Base-by-base conservation (phyloP, 805 yeast genomes). In the Monosporozyma solicola region DNA sequence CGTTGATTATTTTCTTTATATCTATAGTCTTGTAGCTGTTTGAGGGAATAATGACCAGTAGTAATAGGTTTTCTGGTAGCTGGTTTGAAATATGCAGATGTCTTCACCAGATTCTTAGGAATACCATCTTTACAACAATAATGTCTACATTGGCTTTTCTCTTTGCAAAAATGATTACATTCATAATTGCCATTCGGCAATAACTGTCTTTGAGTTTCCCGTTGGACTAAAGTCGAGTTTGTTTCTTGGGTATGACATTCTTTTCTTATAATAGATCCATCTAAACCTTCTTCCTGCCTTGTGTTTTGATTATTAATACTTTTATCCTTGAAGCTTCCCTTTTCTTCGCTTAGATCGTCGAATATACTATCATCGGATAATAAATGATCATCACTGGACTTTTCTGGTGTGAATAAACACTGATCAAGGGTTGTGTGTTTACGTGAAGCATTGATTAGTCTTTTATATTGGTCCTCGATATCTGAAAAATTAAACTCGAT, bases 41-140 rank as follows among this genome's bases (percentile, higher is more conserved):
- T 37, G 8, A n/a, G n/a, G n/a, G 41, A 37, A 37, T n/a, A 37
- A 15, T 16, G 41, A 3, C 10, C 10, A 7, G 5, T 11, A 4
- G 22, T 37, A n/a, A 16, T n/a, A 5, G 20, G 10, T 16, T n/a
- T 16, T 4, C 10, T 8, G 9, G 6, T 16, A 15, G 16, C 5
- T 6, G 11, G 45, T 16, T 16, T 39, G 8, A 8, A 33, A 25
- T n/a, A 20, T 24, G n/a, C 3, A 24, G 15, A 8, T 2, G 13
- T 41, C 15, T 24, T 37, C 10, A 60, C 20, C 41, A 48, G 49
- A 5, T 50, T 49, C 35, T 49, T 53, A 2, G 72, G 70, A 20
- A 72, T 60, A 1, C 80, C 80, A 39, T 74, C 76, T 41, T 73
- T 70, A 53, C 82, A 78, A 50, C 81, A 77, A 4, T 73, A 49